phyloP scores from a whole-genome alignment of 2,329 filamentous ascomycete genomes.

The Aureobasidium sp. region DNA sequence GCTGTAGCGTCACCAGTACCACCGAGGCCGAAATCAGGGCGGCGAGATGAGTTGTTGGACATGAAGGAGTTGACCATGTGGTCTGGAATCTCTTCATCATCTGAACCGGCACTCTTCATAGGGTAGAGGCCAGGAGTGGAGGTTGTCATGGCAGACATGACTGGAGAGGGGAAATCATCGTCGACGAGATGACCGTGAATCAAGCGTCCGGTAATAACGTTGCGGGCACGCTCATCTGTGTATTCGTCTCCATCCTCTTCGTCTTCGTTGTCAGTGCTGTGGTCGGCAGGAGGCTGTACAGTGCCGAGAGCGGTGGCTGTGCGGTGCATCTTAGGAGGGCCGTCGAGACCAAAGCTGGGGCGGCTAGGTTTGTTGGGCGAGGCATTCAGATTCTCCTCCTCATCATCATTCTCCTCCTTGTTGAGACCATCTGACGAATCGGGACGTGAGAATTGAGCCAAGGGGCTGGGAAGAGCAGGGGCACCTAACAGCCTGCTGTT shows the following conservation, averaged over 20 bases:
- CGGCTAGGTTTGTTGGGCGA: neutral
- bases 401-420: neutral
- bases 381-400: neutral
- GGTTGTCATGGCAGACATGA: slow-evolving; percentile 56
- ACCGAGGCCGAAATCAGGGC: slow-evolving; percentile 54
- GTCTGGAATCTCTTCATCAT: slow-evolving; percentile 54
- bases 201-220: slow-evolving; percentile 85
- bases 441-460: slow-evolving; percentile 26
- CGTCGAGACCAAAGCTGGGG: neutral
- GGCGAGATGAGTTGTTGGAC: slow-evolving; percentile 69
- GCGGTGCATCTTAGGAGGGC: slow-evolving; percentile 18
- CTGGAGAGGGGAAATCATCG: slow-evolving; percentile 79
- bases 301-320: slow-evolving; percentile 24
- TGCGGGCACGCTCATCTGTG: slow-evolving; percentile 56
- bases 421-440: slow-evolving; percentile 21
- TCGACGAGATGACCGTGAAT: slow-evolving; percentile 94
- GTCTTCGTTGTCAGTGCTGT: slow-evolving; percentile 29
- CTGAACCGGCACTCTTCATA: slow-evolving; percentile 37
- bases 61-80: slow-evolving; percentile 77
- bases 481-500: slow-evolving; percentile 24
- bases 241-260: slow-evolving; percentile 25
- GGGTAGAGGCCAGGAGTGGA: slow-evolving; percentile 43
- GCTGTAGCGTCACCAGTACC: slow-evolving; percentile 78
- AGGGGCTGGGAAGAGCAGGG: slow-evolving; percentile 25
- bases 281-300: slow-evolving; percentile 18